Evolutionary conservation across 768 basidiomycete species (phyloP).

Genomic region (Naganishia friedmannii): DNA sequence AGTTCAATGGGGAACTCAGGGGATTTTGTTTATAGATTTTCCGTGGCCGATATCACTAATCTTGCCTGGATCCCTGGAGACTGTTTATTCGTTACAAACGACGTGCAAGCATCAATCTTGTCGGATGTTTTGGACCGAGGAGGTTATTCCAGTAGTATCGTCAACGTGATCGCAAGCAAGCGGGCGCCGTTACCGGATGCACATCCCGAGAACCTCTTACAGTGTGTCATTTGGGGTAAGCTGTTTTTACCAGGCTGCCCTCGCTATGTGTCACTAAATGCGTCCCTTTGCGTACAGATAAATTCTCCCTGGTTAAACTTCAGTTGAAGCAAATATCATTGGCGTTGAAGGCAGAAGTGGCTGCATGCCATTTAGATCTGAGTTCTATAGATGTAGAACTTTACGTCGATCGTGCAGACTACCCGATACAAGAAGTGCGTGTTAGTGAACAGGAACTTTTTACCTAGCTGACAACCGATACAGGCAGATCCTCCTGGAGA

Average conservation of each 20-base stretch:
- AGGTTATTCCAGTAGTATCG: not conserved
- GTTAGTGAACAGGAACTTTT: not conserved
- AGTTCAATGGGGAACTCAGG: not conserved
- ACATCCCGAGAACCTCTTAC: constrained; percentile 10
- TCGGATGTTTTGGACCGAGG: not conserved
- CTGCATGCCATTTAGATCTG: not conserved
- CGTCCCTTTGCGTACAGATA: not conserved
- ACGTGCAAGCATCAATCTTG: constrained; percentile 1
- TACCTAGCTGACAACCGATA: not conserved
- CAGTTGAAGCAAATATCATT: not conserved
- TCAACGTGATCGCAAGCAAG: not conserved
- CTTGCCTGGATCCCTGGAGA: constrained; percentile 16
- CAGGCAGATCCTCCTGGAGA: not conserved
- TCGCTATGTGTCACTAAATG: too few species aligned
- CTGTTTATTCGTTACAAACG: constrained; percentile 1
- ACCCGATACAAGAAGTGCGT: not conserved
- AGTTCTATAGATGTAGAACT: not conserved
- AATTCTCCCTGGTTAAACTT: not conserved
- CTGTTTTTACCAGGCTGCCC: not conserved
- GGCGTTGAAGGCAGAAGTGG: not conserved
- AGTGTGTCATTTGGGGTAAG: constrained; percentile 18
- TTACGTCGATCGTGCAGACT: not conserved
- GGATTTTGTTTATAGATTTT: not conserved
- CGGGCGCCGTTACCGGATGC: constrained; percentile 7
- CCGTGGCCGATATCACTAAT: not conserved